Evolutionary conservation across 1,284 basidiomycete genomes (phyloP).

Genomic region (Tilletia indica): DNA sequence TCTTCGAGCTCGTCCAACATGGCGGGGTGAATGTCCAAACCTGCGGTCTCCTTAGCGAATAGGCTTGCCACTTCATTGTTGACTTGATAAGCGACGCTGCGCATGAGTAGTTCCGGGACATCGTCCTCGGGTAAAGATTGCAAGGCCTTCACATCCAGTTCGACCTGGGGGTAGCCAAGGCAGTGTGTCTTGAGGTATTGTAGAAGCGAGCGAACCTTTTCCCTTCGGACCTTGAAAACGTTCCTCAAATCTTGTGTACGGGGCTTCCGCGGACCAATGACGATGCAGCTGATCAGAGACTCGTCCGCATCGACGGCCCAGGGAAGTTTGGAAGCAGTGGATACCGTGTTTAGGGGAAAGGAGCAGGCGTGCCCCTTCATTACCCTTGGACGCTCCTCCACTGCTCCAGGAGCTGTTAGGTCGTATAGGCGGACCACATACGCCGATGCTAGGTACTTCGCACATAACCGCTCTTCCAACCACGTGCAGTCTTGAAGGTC

Average conservation of each 20-base stretch:
- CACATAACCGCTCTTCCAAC: background rate
- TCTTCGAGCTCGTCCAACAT: background rate
- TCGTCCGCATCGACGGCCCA: background rate
- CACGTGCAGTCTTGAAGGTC: background rate
- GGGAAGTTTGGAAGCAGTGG: background rate
- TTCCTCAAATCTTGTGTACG: background rate
- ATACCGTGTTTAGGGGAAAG: background rate
- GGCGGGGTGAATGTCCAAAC: background rate
- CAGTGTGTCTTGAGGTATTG: background rate
- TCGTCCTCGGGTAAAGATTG: background rate
- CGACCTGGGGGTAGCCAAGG: background rate
- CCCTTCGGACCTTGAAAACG: background rate
- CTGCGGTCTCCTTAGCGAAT: background rate
- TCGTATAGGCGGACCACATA: background rate
- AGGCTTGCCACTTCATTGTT: background rate
- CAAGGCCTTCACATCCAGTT: background rate
- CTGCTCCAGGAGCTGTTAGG: background rate
- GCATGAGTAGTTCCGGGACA: background rate
- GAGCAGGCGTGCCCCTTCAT: background rate
- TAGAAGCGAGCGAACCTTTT: background rate
- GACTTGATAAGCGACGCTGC: background rate
- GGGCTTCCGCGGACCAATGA: background rate
- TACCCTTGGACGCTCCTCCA: background rate
- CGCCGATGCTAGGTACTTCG: background rate
- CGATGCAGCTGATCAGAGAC: background rate